Conservation (phyloP, 495 filamentous ascomycete species). For the Neurospora sp. region DNA sequence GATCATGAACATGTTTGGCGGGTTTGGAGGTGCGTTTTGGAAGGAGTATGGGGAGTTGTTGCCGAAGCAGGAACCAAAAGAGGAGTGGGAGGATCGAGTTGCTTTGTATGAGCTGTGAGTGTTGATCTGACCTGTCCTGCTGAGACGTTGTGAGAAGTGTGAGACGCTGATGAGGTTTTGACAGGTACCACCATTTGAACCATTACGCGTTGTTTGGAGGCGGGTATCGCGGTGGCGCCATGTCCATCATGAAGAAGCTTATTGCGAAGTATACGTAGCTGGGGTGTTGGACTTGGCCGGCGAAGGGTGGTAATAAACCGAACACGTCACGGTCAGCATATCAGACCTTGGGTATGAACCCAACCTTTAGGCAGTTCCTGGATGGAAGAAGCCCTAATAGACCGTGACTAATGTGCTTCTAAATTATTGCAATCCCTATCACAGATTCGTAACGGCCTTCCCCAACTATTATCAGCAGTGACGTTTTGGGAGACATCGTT, state of each 20-base stretch:
- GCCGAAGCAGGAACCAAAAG: conserved; percentile 69
- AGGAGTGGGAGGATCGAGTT: conserved; percentile 76
- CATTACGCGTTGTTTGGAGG: conserved; percentile 78
- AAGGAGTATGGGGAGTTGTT: conserved; percentile 64
- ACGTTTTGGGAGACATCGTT: background rate
- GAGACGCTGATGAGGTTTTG: background rate
- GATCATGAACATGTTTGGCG: conserved; percentile 95
- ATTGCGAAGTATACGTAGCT: conserved; percentile 50
- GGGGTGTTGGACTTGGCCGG: background rate
- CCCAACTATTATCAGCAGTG: background rate
- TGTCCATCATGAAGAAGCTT: conserved; percentile 65
- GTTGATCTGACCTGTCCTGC: background rate
- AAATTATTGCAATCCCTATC: no score
- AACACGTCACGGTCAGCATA: background rate
- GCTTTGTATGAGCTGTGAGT: conserved; percentile 73
- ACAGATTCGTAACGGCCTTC: no score
- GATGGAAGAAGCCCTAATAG: no score
- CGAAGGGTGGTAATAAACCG: background rate
- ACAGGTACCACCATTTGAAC: conserved; percentile 82
- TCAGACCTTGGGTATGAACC: background rate
- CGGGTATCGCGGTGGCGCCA: conserved; percentile 60
- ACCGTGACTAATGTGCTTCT: no score
- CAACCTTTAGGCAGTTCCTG: no score
- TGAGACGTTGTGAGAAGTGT: background rate
- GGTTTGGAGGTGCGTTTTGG: conserved; percentile 62